Evolutionary conservation across 306 rosid species (phyloP).

Genomic region (Quercus wislizeni): DNA sequence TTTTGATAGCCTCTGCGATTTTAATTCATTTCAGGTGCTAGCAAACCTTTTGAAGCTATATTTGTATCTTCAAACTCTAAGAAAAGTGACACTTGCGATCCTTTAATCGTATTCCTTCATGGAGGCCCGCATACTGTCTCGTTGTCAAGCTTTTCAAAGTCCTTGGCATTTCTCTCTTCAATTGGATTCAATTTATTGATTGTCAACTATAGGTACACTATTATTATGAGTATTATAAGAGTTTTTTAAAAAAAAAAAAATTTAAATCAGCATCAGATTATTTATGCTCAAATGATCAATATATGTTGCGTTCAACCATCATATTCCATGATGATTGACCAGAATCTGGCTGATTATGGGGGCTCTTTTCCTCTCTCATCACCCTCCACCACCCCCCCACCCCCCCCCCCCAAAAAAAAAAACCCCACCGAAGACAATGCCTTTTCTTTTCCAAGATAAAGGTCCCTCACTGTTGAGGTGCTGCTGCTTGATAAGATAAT

Average conservation of each 20-base stretch:
- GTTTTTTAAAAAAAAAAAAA: too few species aligned
- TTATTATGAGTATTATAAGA: background rate
- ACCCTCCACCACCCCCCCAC: background rate
- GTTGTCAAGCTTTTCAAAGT: constrained; percentile 71
- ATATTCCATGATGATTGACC: background rate
- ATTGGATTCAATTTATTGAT: constrained; percentile 73
- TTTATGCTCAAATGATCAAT: background rate
- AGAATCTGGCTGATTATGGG: background rate
- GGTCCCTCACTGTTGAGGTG: background rate
- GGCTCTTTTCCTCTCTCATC: background rate
- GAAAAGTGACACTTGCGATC: constrained; percentile 53
- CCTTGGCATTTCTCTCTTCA: constrained; percentile 76
- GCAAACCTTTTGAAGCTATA: constrained; percentile 74
- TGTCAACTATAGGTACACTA: constrained; percentile 78
- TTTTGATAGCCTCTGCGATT: constrained; percentile 18
- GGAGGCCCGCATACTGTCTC: constrained; percentile 82
- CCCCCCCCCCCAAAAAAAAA: background rate
- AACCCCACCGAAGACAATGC: background rate
- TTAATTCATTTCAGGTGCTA: constrained; percentile 62
- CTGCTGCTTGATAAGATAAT: background rate
- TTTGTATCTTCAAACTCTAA: constrained; percentile 67
- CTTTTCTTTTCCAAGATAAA: background rate
- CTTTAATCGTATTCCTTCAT: constrained; percentile 75
- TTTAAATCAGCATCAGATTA: background rate
- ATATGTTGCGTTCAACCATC: background rate